These are phyloP conservation scores for Mycena citricolor DNA, from an alignment of 1,284 basidiomycete genomes.

Conservation along the genomic window DNA sequence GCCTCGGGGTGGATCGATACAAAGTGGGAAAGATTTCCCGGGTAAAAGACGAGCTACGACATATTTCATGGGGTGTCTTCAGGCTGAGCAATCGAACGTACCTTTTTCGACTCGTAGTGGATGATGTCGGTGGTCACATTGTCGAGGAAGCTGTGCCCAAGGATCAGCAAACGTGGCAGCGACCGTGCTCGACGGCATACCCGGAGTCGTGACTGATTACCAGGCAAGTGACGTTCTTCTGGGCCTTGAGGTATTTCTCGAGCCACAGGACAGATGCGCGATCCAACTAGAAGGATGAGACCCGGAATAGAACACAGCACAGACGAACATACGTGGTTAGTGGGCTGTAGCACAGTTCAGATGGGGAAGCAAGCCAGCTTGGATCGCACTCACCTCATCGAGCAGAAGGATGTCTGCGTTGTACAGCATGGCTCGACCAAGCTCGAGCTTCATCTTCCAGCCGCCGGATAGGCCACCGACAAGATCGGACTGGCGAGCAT, in stretches of 20 bases:
- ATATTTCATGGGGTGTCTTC: conserved; percentile 1
- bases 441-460: conserved; percentile 99
- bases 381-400: conserved; percentile 77
- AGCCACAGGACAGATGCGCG: conserved; percentile 92
- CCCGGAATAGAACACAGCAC: conserved; percentile 18
- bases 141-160: conserved; percentile 79
- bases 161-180: conserved; percentile 16
- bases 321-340: conserved; percentile 75
- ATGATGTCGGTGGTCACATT: conserved; percentile 97
- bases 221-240: conserved; percentile 86
- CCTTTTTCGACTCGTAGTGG: conserved; percentile 96
- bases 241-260: conserved; percentile 83
- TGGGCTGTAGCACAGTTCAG: conserved; percentile 58
- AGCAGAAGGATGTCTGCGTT: conserved; percentile 93
- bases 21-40: conserved; percentile 91
- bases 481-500: conserved; percentile 79
- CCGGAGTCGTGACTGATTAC: conserved; percentile 98
- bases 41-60: conserved; percentile 86
- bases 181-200: conserved; percentile 42
- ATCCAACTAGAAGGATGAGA: conserved; percentile 62
- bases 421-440: conserved; percentile 93
- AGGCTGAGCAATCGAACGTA: conserved; percentile 26
- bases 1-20: conserved; percentile 93
- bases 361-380: conserved; percentile 13
- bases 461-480: conserved; percentile 95